A percentile compares a stretch with the other conserved stretches of the same genome.
Evolutionary conservation across 2,329 filamentous ascomycete species (phyloP).

Genomic region (Cadophora gregata): DNA sequence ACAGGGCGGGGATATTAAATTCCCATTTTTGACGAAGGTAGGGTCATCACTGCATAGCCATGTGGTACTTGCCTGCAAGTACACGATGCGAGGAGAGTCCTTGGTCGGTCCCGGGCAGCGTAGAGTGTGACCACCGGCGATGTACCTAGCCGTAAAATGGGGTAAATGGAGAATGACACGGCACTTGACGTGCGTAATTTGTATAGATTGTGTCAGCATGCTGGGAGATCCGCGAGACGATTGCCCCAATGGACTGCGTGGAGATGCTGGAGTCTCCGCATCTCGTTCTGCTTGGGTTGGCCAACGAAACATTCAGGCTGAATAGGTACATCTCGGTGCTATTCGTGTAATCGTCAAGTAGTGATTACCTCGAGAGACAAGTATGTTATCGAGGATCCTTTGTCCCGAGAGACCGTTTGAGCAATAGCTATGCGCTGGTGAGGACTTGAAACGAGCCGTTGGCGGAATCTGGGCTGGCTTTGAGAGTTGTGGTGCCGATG

Average conservation of each 20-base stretch:
- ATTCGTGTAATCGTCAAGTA: not conserved
- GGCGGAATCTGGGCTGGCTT: not conserved
- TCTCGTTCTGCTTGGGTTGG: conserved; percentile 15
- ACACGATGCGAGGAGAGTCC: not conserved
- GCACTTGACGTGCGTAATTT: conserved; percentile 21
- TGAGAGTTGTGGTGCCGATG: conserved; percentile 2
- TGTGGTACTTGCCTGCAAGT: conserved; percentile 1
- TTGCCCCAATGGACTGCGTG: conserved; percentile 16
- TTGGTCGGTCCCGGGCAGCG: not conserved
- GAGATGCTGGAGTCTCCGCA: conserved; percentile 24
- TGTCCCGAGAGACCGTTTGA: conserved; percentile 14
- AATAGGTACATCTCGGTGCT: conserved; percentile 17
- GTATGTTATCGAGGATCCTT: conserved; percentile 14
- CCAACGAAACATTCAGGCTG: conserved; percentile 22
- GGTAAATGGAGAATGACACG: conserved; percentile 22
- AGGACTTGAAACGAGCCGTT: conserved; percentile 3
- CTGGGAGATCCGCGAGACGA: conserved; percentile 13
- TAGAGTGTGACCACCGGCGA: no score
- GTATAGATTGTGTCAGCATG: conserved; percentile 18
- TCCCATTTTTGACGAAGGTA: not conserved
- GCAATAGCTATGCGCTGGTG: not conserved
- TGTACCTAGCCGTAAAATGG: conserved; percentile 17
- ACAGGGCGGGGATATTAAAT: conserved; percentile 9
- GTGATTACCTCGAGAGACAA: not conserved
- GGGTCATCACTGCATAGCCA: not conserved